Evolutionary conservation across 805 yeast genomes (phyloP).

Genomic region (Starmerella ratchasimensis): DNA sequence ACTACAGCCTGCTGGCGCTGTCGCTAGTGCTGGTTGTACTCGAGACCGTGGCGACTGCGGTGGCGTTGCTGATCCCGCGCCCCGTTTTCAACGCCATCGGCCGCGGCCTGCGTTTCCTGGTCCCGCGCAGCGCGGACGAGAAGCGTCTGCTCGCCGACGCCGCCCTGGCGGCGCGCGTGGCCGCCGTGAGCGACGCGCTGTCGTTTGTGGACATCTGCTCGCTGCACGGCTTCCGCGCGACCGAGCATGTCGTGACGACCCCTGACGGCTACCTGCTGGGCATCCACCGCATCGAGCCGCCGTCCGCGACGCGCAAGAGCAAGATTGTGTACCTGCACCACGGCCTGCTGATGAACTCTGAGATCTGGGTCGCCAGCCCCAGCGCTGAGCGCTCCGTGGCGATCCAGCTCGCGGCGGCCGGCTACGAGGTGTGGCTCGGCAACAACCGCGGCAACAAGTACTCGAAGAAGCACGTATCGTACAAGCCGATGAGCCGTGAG

Average conservation of each 20-base stretch:
- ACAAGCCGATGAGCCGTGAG: constrained; percentile 31
- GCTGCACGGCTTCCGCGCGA: constrained; percentile 54
- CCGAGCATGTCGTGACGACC: constrained; percentile 66
- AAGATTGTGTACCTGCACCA: constrained; percentile 71
- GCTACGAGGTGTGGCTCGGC: constrained; percentile 92
- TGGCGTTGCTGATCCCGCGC: constrained; percentile 19
- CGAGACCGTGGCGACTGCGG: constrained; percentile 17
- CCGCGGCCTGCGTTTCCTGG: constrained; percentile 4
- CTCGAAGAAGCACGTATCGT: constrained; percentile 57
- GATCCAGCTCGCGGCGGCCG: constrained; percentile 59
- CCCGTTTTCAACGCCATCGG: constrained; percentile 14
- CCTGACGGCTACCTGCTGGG: constrained; percentile 65
- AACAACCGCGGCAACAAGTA: constrained; percentile 89
- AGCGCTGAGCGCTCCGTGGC: constrained; percentile 49
- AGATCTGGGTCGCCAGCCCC: constrained; percentile 52
- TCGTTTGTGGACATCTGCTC: constrained; percentile 50
- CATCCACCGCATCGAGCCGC: constrained; percentile 43
- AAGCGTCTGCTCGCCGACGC: constrained; percentile 7
- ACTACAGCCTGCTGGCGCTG: constrained; percentile 11
- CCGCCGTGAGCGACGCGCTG: constrained; percentile 11
- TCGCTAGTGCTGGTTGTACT: constrained; percentile 16
- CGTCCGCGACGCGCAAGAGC: constrained; percentile 17
- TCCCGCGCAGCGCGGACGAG: constrained; percentile 12
- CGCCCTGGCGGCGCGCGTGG: constrained; percentile 4
- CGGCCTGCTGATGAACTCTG: constrained; percentile 81